Evolutionary conservation across 2,329 filamentous ascomycete genomes (phyloP), one percentile per base, ranked within the genome.

Genomic region (Ophioceras dolichostomum): DNA sequence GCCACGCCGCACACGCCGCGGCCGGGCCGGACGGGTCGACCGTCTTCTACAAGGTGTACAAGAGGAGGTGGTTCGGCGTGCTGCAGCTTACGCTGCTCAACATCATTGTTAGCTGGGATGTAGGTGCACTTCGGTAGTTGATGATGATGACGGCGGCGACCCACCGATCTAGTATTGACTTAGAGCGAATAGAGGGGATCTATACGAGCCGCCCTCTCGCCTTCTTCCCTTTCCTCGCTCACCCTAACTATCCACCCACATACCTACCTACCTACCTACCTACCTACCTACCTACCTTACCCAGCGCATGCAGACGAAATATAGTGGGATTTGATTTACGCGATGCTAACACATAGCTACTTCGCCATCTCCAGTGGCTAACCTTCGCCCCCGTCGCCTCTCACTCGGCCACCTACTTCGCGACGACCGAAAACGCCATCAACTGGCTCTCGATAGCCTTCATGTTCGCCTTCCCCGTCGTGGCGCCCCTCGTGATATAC

Each of bases 401-500:
- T 24, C 75, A 79, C 17, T 72, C 85, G 2, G 76, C 87, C 0
- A 48, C 67, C 18, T 94, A 87, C 63, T 96, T 93, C 54, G 47
- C 63, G 36, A 83, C 88, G 10, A 70, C 69, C 24, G 78, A 88
- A 51, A 78, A 74, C 13, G 73, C 74, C 22, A 81, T 96, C 60
- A 96, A 96, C 60, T 96, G 91, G 91, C 70, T 94, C 44, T 87
- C 81, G 51, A 96, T 83, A 0, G 79, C 70, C 28, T 94, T 93
- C 54, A 67, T 94, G 34, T 89, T 96, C 54, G 68, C 87, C 36
- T 96, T 94, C 52, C 75, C 83, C 32, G 66, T 72, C 46, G 67
- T 79, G 30, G 77, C 77, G 33, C 89, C 91, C 38, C 50, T 79
- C 30, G 74, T 77, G 32, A 81, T 96, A 51, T 83, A 77, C 56